Evolutionary conservation across 2,329 filamentous ascomycete genomes (phyloP).

Genomic region (Lojkania enalia): DNA sequence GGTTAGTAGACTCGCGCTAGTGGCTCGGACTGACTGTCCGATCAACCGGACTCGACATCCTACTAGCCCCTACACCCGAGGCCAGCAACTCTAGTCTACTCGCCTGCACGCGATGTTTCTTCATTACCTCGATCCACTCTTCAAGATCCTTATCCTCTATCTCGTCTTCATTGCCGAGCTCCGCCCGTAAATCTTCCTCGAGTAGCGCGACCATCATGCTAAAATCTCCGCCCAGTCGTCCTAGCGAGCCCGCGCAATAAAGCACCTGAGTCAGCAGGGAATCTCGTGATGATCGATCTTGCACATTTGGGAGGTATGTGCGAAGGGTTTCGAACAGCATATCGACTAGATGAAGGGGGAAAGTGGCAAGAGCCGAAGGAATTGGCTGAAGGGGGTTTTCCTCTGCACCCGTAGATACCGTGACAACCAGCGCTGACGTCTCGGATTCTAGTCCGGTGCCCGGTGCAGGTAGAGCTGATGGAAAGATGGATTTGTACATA

Average conservation of each 20-base stretch:
- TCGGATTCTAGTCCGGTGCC: constrained; percentile 28
- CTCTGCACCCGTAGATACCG: constrained; percentile 17
- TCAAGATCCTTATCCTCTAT: constrained; percentile 49
- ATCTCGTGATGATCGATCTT: constrained; percentile 78
- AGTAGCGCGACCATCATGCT: constrained; percentile 77
- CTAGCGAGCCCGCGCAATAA: constrained; percentile 90
- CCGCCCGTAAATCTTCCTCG: constrained; percentile 48
- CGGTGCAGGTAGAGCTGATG: constrained; percentile 56
- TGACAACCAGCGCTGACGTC: constrained; percentile 26
- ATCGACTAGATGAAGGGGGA: constrained; percentile 80
- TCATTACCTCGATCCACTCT: constrained; percentile 88
- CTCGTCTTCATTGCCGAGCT: constrained; percentile 45
- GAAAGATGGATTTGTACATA: constrained; percentile 90
- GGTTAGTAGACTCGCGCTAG: too few species aligned
- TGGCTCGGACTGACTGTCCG: constrained; percentile 17
- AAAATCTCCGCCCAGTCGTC: constrained; percentile 89
- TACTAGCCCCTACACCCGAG: constrained; percentile 46
- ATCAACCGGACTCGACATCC: constrained; percentile 22
- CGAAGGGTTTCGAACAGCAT: constrained; percentile 77
- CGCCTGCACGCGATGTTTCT: constrained; percentile 82
- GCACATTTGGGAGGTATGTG: constrained; percentile 77
- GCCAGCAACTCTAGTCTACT: constrained; percentile 68
- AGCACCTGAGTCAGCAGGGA: constrained; percentile 89
- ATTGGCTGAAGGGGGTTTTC: constrained; percentile 55
- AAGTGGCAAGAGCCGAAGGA: constrained; percentile 78